Conservation (phyloP, 768 basidiomycete species). For the Psilocybe tampanensis region DNA sequence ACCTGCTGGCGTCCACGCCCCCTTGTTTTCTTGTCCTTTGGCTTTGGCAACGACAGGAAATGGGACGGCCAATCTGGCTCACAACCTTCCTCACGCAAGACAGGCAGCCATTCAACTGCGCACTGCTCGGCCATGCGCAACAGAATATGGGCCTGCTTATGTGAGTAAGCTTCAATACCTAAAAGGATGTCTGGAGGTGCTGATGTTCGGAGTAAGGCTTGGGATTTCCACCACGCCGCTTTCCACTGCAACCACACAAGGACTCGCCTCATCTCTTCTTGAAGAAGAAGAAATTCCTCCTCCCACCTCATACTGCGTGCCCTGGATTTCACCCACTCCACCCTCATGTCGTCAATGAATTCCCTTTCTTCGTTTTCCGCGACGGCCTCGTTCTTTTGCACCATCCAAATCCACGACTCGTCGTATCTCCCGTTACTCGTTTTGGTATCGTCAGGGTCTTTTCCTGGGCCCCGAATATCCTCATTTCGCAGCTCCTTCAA, state of each 20-base stretch:
- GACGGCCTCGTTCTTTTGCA: conserved; percentile 3
- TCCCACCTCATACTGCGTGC: neutral
- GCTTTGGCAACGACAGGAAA: too few species aligned
- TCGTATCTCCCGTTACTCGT: neutral
- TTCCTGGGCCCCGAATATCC: conserved; percentile 21
- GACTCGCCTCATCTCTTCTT: neutral
- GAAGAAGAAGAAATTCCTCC: neutral
- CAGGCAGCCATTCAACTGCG: too few species aligned
- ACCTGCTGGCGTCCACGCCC: too few species aligned
- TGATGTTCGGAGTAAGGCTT: too few species aligned
- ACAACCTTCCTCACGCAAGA: too few species aligned
- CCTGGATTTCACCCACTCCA: conserved; percentile 12
- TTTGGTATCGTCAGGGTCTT: conserved; percentile 12
- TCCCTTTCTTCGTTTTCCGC: conserved; percentile 10
- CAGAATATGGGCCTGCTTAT: too few species aligned
- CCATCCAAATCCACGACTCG: conserved; percentile 31
- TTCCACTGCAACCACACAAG: neutral
- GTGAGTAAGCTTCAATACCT: too few species aligned
- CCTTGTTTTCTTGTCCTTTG: too few species aligned
- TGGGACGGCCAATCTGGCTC: too few species aligned
- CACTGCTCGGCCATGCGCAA: too few species aligned
- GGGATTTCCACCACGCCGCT: neutral
- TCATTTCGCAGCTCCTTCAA: conserved; percentile 9
- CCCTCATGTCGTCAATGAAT: neutral
- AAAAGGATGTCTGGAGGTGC: too few species aligned